phyloP scores from a whole-genome alignment of 2,329 filamentous ascomycete genomes.

The Blastomyces gilchristii region DNA sequence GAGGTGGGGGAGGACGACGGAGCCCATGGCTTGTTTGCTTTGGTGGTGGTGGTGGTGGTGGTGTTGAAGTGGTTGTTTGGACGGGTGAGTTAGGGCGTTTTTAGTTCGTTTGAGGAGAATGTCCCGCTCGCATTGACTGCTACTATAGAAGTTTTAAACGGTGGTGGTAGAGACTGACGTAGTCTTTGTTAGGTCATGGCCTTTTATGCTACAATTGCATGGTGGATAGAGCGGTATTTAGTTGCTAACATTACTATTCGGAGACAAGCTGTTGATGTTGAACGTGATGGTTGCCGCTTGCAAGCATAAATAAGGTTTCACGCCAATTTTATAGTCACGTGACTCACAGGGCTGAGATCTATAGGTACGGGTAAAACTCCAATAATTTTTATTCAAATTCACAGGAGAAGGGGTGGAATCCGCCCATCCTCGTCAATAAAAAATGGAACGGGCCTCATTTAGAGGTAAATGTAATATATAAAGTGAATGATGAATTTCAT shows the following conservation, averaged over 20 bases:
- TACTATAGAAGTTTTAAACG: neutral
- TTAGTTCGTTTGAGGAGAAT: no score
- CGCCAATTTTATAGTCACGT: neutral
- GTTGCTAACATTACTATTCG: neutral
- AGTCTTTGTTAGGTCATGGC: neutral
- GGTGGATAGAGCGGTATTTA: neutral
- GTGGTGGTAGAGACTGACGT: neutral
- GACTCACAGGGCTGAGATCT: neutral
- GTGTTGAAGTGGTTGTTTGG: no score
- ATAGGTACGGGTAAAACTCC: no score
- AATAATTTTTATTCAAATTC: no score
- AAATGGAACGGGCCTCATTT: no score
- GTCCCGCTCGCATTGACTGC: neutral
- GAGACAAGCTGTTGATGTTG: neutral
- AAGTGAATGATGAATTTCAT: no score
- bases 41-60: neutral
- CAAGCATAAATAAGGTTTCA: conserved; percentile 10
- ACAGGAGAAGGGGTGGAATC: no score
- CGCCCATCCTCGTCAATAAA: no score
- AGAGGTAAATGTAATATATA: no score
- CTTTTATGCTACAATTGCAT: neutral
- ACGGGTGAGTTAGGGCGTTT: neutral
- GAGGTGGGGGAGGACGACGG: conserved; percentile 84
- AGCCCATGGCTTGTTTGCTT: conserved; percentile 48
- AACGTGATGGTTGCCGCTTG: neutral